Conservation (phyloP, 768 basidiomycete genomes). For the Leccinum truebloodii region DNA sequence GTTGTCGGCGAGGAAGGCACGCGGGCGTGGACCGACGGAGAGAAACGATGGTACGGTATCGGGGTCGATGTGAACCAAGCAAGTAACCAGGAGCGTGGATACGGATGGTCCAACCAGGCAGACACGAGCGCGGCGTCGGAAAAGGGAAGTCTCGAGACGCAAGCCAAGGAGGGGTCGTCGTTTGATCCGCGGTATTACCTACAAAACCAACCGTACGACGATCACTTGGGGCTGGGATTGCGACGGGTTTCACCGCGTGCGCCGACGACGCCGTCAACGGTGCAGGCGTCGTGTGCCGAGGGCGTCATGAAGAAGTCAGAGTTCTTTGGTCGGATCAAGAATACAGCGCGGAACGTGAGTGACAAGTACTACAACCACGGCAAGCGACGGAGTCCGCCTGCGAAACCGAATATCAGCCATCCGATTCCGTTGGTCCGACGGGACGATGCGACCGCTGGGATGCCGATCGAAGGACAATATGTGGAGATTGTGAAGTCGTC, state of each 20-base stretch:
- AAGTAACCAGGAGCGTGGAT: slow-evolving; percentile 23
- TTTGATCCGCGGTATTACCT: slow-evolving; percentile 19
- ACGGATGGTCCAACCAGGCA: slow-evolving; percentile 33
- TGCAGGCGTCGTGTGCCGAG: slow-evolving; percentile 39
- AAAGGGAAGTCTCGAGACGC: slow-evolving; percentile 35
- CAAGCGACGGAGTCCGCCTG: slow-evolving; percentile 37
- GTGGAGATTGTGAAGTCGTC: slow-evolving; percentile 32
- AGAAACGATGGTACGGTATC: slow-evolving; percentile 70
- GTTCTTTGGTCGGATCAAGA: slow-evolving; percentile 62
- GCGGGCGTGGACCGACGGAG: slow-evolving; percentile 60
- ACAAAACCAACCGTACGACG: slow-evolving; percentile 20
- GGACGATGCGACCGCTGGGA: slow-evolving; percentile 14
- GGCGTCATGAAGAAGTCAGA: slow-evolving; percentile 70
- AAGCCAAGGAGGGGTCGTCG: slow-evolving; percentile 18
- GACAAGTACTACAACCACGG: slow-evolving; percentile 44
- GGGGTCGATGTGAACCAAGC: slow-evolving; percentile 28
- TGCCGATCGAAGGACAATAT: slow-evolving; percentile 35
- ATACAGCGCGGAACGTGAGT: slow-evolving; percentile 70
- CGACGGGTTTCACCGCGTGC: slow-evolving; percentile 49
- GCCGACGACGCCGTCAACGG: slow-evolving; percentile 40
- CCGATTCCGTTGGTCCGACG: slow-evolving; percentile 46
- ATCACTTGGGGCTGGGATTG: slow-evolving; percentile 44
- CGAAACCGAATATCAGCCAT: slow-evolving; percentile 57
- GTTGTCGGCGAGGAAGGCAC: slow-evolving; percentile 59
- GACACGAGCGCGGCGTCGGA: slow-evolving; percentile 31